A percentile compares a stretch with the other conserved stretches of the same genome.
These are phyloP conservation scores for Excoecaria agallocha DNA, from an alignment of 345 rosid genomes.

Conservation along the genomic window DNA sequence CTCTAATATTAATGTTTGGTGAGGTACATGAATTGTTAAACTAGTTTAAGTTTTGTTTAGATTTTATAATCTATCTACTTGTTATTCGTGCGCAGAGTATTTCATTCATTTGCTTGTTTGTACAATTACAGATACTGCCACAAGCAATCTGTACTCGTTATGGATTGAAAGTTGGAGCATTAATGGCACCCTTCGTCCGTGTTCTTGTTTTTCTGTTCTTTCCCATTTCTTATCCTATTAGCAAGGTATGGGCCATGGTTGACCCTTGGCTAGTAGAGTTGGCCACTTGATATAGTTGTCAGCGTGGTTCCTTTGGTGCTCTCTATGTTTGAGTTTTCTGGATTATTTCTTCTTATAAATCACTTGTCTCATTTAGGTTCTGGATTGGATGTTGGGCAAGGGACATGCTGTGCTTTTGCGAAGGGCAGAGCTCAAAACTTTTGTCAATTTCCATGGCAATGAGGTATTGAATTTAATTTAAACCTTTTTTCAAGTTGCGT, in stretches of 20 bases:
- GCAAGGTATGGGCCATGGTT: constrained; percentile 53
- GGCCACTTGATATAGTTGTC: background rate
- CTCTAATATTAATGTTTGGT: constrained; percentile 78
- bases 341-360: constrained; percentile 15
- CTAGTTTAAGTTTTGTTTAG: background rate
- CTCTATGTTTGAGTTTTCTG: background rate
- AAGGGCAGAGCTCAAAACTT: constrained; percentile 94
- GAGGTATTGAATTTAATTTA: constrained; percentile 46
- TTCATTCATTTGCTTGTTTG: constrained; percentile 2
- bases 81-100: background rate
- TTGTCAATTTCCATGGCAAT: constrained; percentile 84
- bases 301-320: background rate
- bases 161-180: constrained; percentile 88
- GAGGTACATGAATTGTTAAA: constrained; percentile 49
- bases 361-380: constrained; percentile 43
- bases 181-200: constrained; percentile 76
- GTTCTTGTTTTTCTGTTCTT: constrained; percentile 68
- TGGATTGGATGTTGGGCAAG: constrained; percentile 98
- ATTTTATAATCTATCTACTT: constrained; percentile 1
- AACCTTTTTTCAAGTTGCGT: background rate
- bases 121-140: constrained; percentile 68
- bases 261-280: constrained; percentile 15
- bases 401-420: constrained; percentile 85
- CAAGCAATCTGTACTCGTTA: constrained; percentile 92
- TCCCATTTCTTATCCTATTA: constrained; percentile 88